A percentile compares a stretch with the other conserved stretches of the same genome.
Conservation (phyloP, 83 land plant genomes). For the Picea abies region DNA sequence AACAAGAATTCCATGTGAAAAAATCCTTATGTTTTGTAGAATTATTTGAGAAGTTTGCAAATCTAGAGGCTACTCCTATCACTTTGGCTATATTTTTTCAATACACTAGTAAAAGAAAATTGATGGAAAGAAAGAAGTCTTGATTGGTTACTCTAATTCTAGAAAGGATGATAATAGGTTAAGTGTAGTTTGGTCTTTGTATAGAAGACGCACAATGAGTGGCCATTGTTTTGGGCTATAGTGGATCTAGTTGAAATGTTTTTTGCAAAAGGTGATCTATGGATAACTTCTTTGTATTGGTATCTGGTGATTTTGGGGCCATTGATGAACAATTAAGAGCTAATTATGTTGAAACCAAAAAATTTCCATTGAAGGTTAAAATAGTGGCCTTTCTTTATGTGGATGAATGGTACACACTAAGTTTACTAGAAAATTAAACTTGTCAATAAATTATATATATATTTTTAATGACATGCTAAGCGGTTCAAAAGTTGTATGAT, state of each 20-base stretch:
- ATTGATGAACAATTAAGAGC: constrained; percentile 63
- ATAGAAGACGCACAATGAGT: constrained; percentile 67
- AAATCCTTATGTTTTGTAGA: constrained; percentile 20
- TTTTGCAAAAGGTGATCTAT: constrained; percentile 59
- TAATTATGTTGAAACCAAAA: constrained; percentile 66
- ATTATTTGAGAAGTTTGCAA: no score
- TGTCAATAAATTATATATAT: not conserved
- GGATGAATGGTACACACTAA: not conserved
- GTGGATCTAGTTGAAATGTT: constrained; percentile 57
- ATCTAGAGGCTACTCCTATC: no score
- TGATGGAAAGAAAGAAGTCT: no score
- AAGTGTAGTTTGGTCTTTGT: no score
- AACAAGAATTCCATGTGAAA: no score
- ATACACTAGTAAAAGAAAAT: no score
- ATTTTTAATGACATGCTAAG: not conserved
- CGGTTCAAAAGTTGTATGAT: not conserved
- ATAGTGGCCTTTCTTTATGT: not conserved
- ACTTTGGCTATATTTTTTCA: no score
- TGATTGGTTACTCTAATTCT: no score
- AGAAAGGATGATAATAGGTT: no score
- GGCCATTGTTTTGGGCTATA: constrained; percentile 94
- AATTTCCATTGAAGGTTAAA: constrained; percentile 66
- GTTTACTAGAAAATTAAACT: not conserved
- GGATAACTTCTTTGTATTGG: constrained; percentile 80
- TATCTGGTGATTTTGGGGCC: constrained; percentile 54